Evolutionary conservation across 805 yeast genomes (phyloP), one percentile per base, ranked within the genome.

Genomic region (Debaryomyces maramus): DNA sequence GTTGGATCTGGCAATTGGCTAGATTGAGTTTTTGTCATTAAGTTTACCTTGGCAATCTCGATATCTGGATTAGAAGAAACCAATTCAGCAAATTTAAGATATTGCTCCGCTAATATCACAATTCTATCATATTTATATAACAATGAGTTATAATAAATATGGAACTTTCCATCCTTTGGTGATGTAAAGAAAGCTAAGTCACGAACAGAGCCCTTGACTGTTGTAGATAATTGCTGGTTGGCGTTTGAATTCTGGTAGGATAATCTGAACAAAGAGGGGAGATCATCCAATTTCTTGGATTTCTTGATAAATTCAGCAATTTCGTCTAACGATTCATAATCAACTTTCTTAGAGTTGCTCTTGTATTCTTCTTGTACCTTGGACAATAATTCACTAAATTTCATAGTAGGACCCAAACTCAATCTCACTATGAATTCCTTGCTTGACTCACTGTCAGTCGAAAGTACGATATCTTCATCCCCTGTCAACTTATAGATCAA

Each of bases 401-500:
- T 55, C 55, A 70, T 56, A 6, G 67, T 62, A 23, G 86, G 79
- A 37, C 78, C 75, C 44, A 88, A 67, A 23, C 67, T 68, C 32
- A 85, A 67, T 53, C 96, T 74, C 19, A 88, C 58, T 13, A 87
- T 81, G 48, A 81, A 77, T 19, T 79, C 79, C 5, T 61, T 61
- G 6, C 40, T 27, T 8, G 52, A 41, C 11, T 46, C 44, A 10
- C 48, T 45, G 50, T 83, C 80, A 0, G 89, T 81, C n/a, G 90
- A 89, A 45, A 91, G 67, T n/a, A 85, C 82, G 36, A 93, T 82
- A 53, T 91, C 97, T 49, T 91, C 97, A 59, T 91, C 98, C 17
- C 97, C 98, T 2, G 97, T 85, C 34, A 88, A 69, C 56, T 98
- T 74, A 62, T 77, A 83, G 27, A 88, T 73, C 41, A 91, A 72